Evolutionary conservation across 2,329 filamentous ascomycete genomes (phyloP).

Genomic region (Aspergillus bombycis): DNA sequence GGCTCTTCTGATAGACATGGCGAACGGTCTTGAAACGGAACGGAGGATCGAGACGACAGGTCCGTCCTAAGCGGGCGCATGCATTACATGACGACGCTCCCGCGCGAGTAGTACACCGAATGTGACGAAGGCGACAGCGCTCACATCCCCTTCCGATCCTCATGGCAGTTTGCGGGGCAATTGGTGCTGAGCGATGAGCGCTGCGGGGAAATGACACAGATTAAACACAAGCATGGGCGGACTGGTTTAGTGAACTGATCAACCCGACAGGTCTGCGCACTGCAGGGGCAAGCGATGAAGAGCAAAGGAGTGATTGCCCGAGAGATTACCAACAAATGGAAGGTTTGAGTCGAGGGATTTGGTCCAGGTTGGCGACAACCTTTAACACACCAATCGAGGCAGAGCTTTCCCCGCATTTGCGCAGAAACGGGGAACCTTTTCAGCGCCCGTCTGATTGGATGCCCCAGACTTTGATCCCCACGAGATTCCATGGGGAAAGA

Average conservation of each 20-base stretch:
- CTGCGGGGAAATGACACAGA: conserved; percentile 9
- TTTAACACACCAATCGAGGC: conserved; percentile 6
- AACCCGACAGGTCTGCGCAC: background rate
- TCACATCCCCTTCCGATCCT: conserved; percentile 39
- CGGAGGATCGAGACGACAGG: conserved; percentile 36
- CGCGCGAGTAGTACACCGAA: conserved; percentile 33
- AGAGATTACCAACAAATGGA: background rate
- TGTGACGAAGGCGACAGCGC: conserved; percentile 41
- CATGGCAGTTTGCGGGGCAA: conserved; percentile 26
- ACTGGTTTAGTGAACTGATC: conserved; percentile 1
- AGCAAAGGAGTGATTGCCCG: background rate
- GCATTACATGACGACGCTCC: conserved; percentile 34
- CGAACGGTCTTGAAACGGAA: conserved; percentile 39
- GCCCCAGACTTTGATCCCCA: background rate
- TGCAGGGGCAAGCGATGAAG: background rate
- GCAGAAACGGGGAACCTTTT: background rate
- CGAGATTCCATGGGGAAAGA: background rate
- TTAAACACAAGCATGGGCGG: conserved; percentile 16
- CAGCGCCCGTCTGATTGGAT: conserved; percentile 1
- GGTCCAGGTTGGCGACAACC: background rate
- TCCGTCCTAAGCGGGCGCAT: conserved; percentile 32
- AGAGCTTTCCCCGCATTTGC: conserved; percentile 8
- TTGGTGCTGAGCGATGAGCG: conserved; percentile 15
- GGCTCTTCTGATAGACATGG: conserved; percentile 38
- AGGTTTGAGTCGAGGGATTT: conserved; percentile 2